These are phyloP conservation scores for Sugiyamaella qingdaonensis DNA, from an alignment of 805 yeast genomes.

Conservation along the genomic window DNA sequence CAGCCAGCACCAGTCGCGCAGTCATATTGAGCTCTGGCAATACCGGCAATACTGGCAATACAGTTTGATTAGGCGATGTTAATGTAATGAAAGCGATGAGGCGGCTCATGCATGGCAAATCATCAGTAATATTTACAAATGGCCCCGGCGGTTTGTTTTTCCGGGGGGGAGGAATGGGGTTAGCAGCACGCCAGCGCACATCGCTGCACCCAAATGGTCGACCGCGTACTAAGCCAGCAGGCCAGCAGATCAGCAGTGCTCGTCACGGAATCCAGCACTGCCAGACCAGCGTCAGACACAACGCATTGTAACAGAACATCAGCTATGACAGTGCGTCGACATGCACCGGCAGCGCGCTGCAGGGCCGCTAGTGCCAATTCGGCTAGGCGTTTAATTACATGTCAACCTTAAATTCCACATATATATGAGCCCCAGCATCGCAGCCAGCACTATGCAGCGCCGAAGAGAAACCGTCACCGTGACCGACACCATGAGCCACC, in stretches of 20 bases:
- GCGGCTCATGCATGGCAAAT: not conserved
- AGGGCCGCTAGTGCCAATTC: too few species aligned
- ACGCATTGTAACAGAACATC: too few species aligned
- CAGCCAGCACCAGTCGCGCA: not conserved
- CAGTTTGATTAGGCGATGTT: constrained; percentile 1
- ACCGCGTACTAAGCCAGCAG: too few species aligned
- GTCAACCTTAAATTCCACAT: not conserved
- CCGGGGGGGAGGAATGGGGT: too few species aligned
- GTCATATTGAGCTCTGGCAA: not conserved
- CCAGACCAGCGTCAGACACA: too few species aligned
- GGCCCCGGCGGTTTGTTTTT: too few species aligned
- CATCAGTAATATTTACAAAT: not conserved
- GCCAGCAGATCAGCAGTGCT: too few species aligned
- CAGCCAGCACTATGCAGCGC: not conserved
- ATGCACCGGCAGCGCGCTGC: too few species aligned
- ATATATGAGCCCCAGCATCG: not conserved
- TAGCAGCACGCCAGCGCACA: too few species aligned
- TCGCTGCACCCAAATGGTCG: too few species aligned
- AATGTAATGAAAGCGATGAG: not conserved
- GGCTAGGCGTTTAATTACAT: not conserved
- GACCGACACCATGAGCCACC: not conserved
- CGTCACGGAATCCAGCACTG: too few species aligned
- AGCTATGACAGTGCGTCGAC: too few species aligned
- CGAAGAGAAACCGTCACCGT: not conserved
- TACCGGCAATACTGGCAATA: not conserved